A percentile compares a stretch with the other conserved stretches of the same genome.
phyloP scores from a whole-genome alignment of 148 eudicot species.

The Chenopodium berlandieri region DNA sequence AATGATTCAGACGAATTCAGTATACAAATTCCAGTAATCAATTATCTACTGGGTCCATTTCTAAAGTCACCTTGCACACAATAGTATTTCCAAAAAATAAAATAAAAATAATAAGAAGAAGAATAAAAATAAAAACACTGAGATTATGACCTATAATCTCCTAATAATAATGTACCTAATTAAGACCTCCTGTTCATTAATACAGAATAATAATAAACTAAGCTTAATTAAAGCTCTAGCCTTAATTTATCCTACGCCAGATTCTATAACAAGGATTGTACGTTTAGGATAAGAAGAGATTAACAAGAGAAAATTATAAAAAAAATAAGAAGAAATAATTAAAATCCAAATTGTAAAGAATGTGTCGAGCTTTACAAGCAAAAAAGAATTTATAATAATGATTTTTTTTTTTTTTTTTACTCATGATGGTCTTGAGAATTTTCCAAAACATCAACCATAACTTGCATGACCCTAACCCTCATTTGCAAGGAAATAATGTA shows the following conservation, averaged over 20 bases:
- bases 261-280: conserved; percentile 11
- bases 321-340: not conserved
- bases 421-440: conserved; percentile 13
- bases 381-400: not conserved
- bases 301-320: not conserved
- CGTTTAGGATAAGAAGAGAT: not conserved
- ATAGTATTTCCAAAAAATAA: not conserved
- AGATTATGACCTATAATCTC: conserved; percentile 4
- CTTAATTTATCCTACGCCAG: conserved; percentile 18
- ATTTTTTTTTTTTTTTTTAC: not conserved
- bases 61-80: conserved; percentile 16
- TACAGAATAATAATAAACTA: conserved; percentile 15
- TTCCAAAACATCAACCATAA: conserved; percentile 53
- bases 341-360: conserved; percentile 25
- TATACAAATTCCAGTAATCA: conserved; percentile 4
- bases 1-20: not conserved
- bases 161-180: conserved; percentile 19
- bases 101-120: not conserved
- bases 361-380: conserved; percentile 27
- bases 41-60: conserved; percentile 2
- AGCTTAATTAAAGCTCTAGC: not conserved
- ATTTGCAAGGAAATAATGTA: conserved; percentile 63
- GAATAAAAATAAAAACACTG: not conserved
- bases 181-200: conserved; percentile 21
- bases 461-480: conserved; percentile 69